Conservation (phyloP, 2,329 filamentous ascomycete genomes). For the Aspergillus pseudoglaucus region DNA sequence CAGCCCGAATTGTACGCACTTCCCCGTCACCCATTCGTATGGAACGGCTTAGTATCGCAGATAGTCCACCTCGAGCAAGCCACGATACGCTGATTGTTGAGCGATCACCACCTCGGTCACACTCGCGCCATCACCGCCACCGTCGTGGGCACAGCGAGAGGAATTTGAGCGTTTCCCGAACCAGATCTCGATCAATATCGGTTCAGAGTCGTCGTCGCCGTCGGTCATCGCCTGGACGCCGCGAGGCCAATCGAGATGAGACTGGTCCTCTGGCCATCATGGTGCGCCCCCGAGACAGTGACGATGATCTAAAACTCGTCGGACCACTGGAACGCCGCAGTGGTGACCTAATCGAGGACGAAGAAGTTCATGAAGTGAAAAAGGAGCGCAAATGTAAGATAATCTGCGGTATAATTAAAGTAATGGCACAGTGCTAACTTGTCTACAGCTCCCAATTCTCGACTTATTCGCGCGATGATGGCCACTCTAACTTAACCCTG, state of each 20-base stretch:
- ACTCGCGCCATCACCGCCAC: conserved; percentile 19
- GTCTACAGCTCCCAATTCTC: conserved; percentile 55
- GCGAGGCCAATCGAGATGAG: conserved; percentile 36
- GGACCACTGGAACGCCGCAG: conserved; percentile 55
- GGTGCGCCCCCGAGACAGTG: conserved; percentile 42
- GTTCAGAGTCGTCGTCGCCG: conserved; percentile 27
- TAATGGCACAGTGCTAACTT: conserved; percentile 15
- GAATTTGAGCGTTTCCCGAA: conserved; percentile 22
- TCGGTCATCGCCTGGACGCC: conserved; percentile 31
- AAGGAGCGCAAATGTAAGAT: conserved; percentile 96
- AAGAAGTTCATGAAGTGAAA: conserved; percentile 59
- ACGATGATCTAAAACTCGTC: conserved; percentile 64
- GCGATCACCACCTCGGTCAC: conserved; percentile 18
- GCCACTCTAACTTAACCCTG: conserved; percentile 56
- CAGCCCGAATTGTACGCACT: conserved; percentile 19
- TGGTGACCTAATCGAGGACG: conserved; percentile 31
- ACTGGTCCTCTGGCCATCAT: conserved; percentile 46
- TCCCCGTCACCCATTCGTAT: conserved; percentile 17
- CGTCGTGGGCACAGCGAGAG: conserved; percentile 22
- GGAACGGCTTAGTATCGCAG: conserved; percentile 12
- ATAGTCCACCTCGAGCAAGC: conserved; percentile 23
- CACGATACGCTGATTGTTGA: conserved; percentile 29
- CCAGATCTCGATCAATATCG: conserved; percentile 32
- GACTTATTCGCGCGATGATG: conserved; percentile 63
- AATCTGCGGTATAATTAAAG: conserved; percentile 19